These are phyloP conservation scores for Blakeslea trispora DNA, from an alignment of 371 early-diverging fungal species.

Conservation along the genomic window DNA sequence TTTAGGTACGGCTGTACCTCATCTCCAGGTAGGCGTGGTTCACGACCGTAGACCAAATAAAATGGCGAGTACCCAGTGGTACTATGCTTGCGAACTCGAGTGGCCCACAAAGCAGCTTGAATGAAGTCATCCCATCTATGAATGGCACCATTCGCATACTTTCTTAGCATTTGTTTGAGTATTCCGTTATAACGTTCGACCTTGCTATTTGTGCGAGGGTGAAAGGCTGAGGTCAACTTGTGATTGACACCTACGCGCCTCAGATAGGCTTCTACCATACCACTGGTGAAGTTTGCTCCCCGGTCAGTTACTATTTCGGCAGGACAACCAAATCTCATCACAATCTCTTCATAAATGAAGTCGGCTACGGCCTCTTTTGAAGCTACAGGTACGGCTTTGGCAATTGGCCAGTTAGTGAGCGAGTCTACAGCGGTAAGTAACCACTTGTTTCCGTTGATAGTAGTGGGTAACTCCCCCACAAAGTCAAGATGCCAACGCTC, in stretches of 20 bases:
- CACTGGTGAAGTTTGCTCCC: slow-evolving; percentile 21
- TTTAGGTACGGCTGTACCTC: neutral
- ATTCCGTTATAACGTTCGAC: slow-evolving; percentile 20
- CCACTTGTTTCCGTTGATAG: slow-evolving; percentile 24
- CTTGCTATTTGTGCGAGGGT: slow-evolving; percentile 31
- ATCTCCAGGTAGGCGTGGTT: slow-evolving; percentile 18
- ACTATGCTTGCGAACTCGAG: slow-evolving; percentile 11
- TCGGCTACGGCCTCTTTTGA: slow-evolving; percentile 24
- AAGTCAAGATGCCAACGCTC: slow-evolving; percentile 33
- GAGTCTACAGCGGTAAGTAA: slow-evolving; percentile 42
- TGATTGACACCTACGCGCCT: slow-evolving; percentile 8
- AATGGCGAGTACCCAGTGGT: slow-evolving; percentile 13
- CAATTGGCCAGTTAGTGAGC: slow-evolving; percentile 43
- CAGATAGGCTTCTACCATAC: slow-evolving; percentile 5
- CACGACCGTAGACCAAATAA: slow-evolving; percentile 1
- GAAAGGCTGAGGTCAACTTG: slow-evolving; percentile 24
- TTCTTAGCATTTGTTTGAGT: slow-evolving; percentile 19
- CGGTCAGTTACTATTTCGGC: slow-evolving; percentile 26
- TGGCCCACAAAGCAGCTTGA: slow-evolving; percentile 19
- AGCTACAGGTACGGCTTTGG: slow-evolving; percentile 17
- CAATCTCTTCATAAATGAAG: slow-evolving; percentile 13
- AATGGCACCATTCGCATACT: slow-evolving; percentile 16
- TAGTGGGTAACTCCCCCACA: slow-evolving; percentile 24
- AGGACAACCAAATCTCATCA: slow-evolving; percentile 35
- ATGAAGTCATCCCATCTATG: slow-evolving; percentile 25